Evolutionary conservation across 2,329 filamentous ascomycete genomes (phyloP), one percentile per base, ranked within the genome.

Genomic region (Colletotrichum sp.): DNA sequence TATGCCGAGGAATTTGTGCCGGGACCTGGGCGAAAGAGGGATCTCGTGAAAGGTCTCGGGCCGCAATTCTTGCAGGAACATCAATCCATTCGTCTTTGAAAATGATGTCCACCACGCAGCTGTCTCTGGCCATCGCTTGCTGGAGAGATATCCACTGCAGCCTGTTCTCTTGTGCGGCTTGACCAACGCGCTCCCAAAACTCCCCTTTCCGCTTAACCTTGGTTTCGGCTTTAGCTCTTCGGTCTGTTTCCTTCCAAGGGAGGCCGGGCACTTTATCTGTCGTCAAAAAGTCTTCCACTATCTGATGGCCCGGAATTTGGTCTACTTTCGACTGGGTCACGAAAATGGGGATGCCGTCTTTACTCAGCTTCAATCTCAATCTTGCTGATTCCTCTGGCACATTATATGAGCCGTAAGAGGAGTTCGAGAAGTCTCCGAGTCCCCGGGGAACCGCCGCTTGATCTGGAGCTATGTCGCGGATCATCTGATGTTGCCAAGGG

Each of bases 61-160:
- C 36, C 30, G 44, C 21, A 10, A 36, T 26, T 24, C 26, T 28
- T 12, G 66, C 30, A 4, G 57, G 28, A 34, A 75, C 28, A n/a
- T 64, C 28, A 15, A 64, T 10, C 75, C 75, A 77, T 6, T 55
- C 57, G 13, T 36, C 73, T 44, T 24, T 21, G 52, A 76, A 73
- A 8, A 64, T 21, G 18, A 77, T 72, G 32, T 77, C 76, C n/a
- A 77, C 74, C 18, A 77, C 18, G 49, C 76, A 77, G 26, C 60
- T 32, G 21, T 71, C 52, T 62, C 52, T 52, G 28, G 76, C 73
- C 73, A 77, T 77, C 26, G 69, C 59, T 36, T 73, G 28, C 34
- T 77, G 76, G 9, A 77, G 44, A 15, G 52, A 44, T 15, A 13
- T 57, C 76, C 76, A 77, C 18, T n/a, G 68, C 15, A 36, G n/a